These are phyloP conservation scores for Aspergillus olivimuriae DNA, from an alignment of 495 filamentous ascomycete genomes.

Conservation along the genomic window DNA sequence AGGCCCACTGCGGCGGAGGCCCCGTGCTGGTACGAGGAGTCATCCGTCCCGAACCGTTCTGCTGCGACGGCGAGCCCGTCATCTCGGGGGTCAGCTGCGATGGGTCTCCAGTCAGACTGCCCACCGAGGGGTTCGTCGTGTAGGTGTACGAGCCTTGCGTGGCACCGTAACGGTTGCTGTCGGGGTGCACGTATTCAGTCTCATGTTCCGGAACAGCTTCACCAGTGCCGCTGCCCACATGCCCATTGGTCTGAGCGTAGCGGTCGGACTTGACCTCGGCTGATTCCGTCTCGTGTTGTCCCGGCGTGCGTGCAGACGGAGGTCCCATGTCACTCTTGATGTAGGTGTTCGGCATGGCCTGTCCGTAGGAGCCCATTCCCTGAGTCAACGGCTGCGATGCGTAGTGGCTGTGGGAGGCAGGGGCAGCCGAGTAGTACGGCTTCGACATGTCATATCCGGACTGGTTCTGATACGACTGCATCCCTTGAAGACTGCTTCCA, in stretches of 20 bases:
- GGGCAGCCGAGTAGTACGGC: slow-evolving; percentile 73
- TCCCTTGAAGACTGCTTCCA: slow-evolving; percentile 64
- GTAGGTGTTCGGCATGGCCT: slow-evolving; percentile 55
- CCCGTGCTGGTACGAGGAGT: slow-evolving; percentile 71
- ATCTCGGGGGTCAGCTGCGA: slow-evolving; percentile 80
- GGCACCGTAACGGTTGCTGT: slow-evolving; percentile 55
- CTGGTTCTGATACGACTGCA: slow-evolving; percentile 67
- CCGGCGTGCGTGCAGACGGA: slow-evolving; percentile 56
- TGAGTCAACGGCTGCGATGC: slow-evolving; percentile 54
- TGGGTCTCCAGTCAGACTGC: slow-evolving; percentile 65
- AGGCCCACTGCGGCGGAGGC: slow-evolving; percentile 65
- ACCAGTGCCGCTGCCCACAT: slow-evolving; percentile 47
- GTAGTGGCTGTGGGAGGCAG: slow-evolving; percentile 64
- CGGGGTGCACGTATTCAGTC: slow-evolving; percentile 72
- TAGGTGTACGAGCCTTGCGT: slow-evolving; percentile 72
- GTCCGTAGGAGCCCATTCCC: slow-evolving; percentile 64
- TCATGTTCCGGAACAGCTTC: slow-evolving; percentile 78
- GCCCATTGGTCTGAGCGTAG: slow-evolving; percentile 49
- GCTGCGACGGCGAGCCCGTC: slow-evolving; percentile 77
- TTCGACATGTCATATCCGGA: slow-evolving; percentile 73
- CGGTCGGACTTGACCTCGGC: slow-evolving; percentile 65
- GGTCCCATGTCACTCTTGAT: slow-evolving; percentile 91
- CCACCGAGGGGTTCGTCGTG: slow-evolving; percentile 55
- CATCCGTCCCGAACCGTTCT: slow-evolving; percentile 76
- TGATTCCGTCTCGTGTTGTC: slow-evolving; percentile 53